Base-by-base conservation (phyloP, 805 yeast species). In the Dipodascopsis uninucleata region DNA sequence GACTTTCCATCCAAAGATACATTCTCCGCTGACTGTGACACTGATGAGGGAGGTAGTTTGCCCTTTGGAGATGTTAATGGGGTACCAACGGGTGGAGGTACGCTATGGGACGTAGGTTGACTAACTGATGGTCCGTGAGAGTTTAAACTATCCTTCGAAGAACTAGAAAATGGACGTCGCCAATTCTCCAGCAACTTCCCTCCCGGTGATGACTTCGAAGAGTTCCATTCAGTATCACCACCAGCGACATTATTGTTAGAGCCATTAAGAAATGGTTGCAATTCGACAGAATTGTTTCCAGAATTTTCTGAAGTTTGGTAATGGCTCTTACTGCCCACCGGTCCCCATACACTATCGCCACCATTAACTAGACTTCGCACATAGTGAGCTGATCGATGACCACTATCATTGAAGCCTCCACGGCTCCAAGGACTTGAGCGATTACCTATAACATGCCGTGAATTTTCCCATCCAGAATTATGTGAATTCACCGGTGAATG, bases 341-440 rank as follows among this genome's bases (percentile, higher is more conserved):
- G 55, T 4, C 52, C 55, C 55, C 55, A 50, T 7, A 50, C 55
- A 23, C 42, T 50, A 29, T 46, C 52, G 14, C 31, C 34, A 12
- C 23, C 40, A 18, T 45, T 38, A 12, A 39, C 47, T 16, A 49
- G 31, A 23, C 45, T 25, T 21, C 50, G 35, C 18, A 41, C 41
- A 25, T 44, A 38, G n/a, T 31, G 35, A 7, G 37, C 40, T 25
- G 35, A 17, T 17, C 35, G 39, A 3, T 37, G 3, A 16, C 35
- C 35, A 2, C 32, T 32, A 31, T 42, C 46, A 24, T 32, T 32
- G 17, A 36, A 25, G 10, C 38, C 42, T 10, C 33, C 36, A 28
- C 46, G 45, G 17, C 10, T 24, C 51, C 51, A 41, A 12, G 46
- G 23, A 23, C 37, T 39, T 12, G 8, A 26, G 22, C 41, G 28